Evolutionary conservation across 805 yeast genomes (phyloP), one percentile per base, ranked within the genome.

Genomic region (Priceomyces fermenticarens): DNA sequence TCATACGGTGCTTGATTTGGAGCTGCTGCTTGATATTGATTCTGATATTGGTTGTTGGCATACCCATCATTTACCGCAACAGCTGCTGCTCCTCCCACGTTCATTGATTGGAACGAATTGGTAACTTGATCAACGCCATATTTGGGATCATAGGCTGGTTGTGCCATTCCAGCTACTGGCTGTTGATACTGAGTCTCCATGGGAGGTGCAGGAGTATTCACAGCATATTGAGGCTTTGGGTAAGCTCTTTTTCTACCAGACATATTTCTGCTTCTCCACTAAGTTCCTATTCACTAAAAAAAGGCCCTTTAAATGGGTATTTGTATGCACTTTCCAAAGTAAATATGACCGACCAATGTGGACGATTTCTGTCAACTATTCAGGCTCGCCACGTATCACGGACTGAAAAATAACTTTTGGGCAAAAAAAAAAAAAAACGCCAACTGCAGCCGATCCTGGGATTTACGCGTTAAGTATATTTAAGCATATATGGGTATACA

Each of bases 221-320:
- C 49, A 34, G 67, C 61, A 52, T 70, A 70, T 49, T 67, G 75
- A 12, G 75, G 75, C 48, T 65, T 68, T 52, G 75, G 75, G 51
- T 69, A 69, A 32, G 72, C 72, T 65, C 75, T 70, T 66, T 74
- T 68, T 58, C 65, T 66, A 42, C 61, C 51, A 37, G 71, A 64
- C 72, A 66, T 66, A 42, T 38, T 45, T 17, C 28, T 12, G 12
- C 25, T 20, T 20, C 25, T 20, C 25, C 25, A 20, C 25, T 20
- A 20, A 20, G 25, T 20, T 20, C 25, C 25, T 20, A 20, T 5
- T 20, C 10, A 20, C 8, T 20, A 20, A 20, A 20, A 20, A 9
- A 10, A 30, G 11, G 10, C 30, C 11, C 10, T 27, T 29, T 29
- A 4, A 29, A 12, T 14, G 6, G 32, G 32, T 14, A 5, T 14